These are phyloP conservation scores for Ustilago tritici DNA, from an alignment of 1,284 basidiomycete genomes.

Conservation along the genomic window DNA sequence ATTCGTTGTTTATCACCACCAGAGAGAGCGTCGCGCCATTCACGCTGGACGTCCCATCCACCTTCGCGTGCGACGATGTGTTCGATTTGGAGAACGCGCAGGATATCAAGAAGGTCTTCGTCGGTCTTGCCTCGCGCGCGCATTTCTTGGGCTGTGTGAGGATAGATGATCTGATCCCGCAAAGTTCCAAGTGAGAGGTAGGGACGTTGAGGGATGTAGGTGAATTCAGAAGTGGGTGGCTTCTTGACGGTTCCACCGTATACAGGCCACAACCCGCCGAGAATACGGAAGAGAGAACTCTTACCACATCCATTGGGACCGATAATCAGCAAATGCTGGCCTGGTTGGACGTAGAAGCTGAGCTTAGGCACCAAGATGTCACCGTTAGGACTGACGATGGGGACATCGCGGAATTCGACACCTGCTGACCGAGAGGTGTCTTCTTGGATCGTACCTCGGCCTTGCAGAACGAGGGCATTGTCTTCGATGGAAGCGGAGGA, in stretches of 20 bases:
- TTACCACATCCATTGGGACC: constrained; percentile 78
- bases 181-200: constrained; percentile 93
- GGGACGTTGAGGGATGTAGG: constrained; percentile 94
- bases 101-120: constrained; percentile 79
- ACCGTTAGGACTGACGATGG: constrained; percentile 95
- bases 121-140: constrained; percentile 73
- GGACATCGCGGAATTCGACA: constrained; percentile 91
- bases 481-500: constrained; percentile 78
- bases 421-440: constrained; percentile 71
- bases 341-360: constrained; percentile 88
- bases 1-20: constrained; percentile 82
- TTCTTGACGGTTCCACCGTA: constrained; percentile 95
- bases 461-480: constrained; percentile 82
- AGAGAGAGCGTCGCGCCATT: constrained; percentile 92
- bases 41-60: constrained; percentile 87
- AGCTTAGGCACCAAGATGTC: constrained; percentile 83
- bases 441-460: constrained; percentile 78
- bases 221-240: constrained; percentile 87
- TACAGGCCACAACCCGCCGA: constrained; percentile 96
- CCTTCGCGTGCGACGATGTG: constrained; percentile 93
- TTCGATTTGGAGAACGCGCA: constrained; percentile 86
- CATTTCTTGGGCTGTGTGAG: constrained; percentile 77
- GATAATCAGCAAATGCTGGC: constrained; percentile 75
- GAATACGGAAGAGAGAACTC: constrained; percentile 83
- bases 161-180: constrained; percentile 86